Evolutionary conservation across 1,139 yeast genomes (phyloP), one percentile per base, ranked within the genome.

Genomic region (Meyerozyma sp.): DNA sequence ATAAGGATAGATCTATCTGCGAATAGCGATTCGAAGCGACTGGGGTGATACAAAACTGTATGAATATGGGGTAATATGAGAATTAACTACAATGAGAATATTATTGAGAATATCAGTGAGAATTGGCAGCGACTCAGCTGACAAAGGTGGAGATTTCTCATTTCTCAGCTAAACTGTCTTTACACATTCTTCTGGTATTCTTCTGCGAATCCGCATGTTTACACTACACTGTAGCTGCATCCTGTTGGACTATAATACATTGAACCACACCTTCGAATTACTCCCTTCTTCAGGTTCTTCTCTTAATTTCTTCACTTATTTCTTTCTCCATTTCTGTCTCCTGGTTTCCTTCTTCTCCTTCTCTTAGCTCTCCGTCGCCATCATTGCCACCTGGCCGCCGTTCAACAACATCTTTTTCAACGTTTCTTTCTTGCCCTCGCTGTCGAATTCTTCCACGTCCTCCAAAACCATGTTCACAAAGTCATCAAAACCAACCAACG

Each of bases 391-490:
- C 54, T 82, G 85, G 52, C 86, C 85, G n/a, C 98, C 96, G 62
- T 90, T 90, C 53, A 93, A 72, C 45, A 93, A 74, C 75, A 93
- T 84, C 62, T 81, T 82, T 59, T 78, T 75, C 53, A 78, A 76
- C 44, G 66, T 66, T 46, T 62, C 70, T 44, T 65, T 68, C 42
- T 57, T 63, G 14, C 67, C 73, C 44, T 56, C 61, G 42, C 51
- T 54, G 23, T 68, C 73, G 28, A 55, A 54, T 62, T 90, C 98
- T 8, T 77, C 76, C 30, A 87, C 97, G 55, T 89, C 83, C 57
- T 85, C 86, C 49, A 91, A 75, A 9, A 93, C 96, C 72, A 91
- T 84, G 63, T 93, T 93, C 48, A 93, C 98, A 57, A 84, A 91
- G 63, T 93, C 98, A 62, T 93, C 98, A 62, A 93, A 91, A 1